Evolutionary conservation across 176 grass and related monocot species (phyloP).

Genomic region (Pontederia crassipes): DNA sequence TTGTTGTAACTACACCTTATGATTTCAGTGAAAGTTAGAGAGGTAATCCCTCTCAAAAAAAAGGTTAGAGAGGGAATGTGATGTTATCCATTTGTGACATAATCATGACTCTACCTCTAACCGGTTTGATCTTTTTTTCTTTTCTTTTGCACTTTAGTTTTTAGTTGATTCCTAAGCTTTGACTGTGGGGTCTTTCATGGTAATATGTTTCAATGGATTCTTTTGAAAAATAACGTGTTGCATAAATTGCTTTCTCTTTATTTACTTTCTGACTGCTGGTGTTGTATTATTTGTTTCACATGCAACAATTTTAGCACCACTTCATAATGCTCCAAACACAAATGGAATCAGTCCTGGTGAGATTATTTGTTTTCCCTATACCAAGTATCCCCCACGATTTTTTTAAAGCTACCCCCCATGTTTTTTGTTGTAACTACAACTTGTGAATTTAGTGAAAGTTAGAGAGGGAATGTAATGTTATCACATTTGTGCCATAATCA

Average conservation of each 20-base stretch:
- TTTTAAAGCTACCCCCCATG: neutral
- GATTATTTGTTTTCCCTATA: constrained; percentile 4
- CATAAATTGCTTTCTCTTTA: neutral
- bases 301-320: constrained; percentile 63
- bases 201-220: neutral
- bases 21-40: neutral
- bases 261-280: neutral
- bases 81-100: neutral
- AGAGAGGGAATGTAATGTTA: neutral
- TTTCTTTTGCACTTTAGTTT: neutral
- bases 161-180: neutral
- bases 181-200: neutral
- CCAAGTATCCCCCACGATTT: neutral
- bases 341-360: constrained; percentile 94
- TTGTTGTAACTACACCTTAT: neutral
- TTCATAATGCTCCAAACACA: constrained; percentile 69
- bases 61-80: neutral
- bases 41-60: neutral
- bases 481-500: neutral
- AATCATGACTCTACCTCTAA: neutral
- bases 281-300: constrained; percentile 30
- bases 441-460: neutral
- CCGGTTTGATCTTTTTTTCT: neutral
- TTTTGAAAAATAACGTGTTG: neutral
- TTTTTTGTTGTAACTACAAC: neutral